A percentile compares a stretch with the other conserved stretches of the same genome.
Evolutionary conservation across 1,139 yeast genomes (phyloP).

Genomic region (Kluyveromyces sp.): DNA sequence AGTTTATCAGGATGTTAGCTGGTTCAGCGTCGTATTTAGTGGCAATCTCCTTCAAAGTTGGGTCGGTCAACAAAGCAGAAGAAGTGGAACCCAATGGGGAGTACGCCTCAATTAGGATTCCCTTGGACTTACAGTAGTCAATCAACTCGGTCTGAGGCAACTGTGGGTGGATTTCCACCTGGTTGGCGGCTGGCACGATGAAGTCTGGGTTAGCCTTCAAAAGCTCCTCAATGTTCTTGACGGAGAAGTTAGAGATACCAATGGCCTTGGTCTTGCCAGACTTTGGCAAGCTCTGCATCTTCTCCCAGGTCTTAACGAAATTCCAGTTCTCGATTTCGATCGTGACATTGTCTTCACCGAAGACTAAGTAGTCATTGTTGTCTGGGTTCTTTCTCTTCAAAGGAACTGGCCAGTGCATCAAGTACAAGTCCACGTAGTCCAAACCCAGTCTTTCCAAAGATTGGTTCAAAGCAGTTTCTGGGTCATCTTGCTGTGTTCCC

Average conservation of each 20-base stretch:
- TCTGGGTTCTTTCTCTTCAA: slow-evolving; percentile 39
- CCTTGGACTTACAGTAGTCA: slow-evolving; percentile 46
- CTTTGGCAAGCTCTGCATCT: slow-evolving; percentile 52
- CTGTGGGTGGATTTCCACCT: slow-evolving; percentile 69
- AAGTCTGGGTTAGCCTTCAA: slow-evolving; percentile 44
- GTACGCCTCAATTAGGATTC: slow-evolving; percentile 63
- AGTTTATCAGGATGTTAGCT: slow-evolving; percentile 59
- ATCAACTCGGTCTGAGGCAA: slow-evolving; percentile 63
- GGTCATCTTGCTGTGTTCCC: slow-evolving; percentile 58
- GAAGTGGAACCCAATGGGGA: slow-evolving; percentile 72
- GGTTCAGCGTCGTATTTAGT: slow-evolving; percentile 47
- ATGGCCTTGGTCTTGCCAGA: slow-evolving; percentile 59
- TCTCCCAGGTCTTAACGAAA: slow-evolving; percentile 61
- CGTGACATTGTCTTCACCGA: slow-evolving; percentile 40
- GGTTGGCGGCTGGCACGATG: slow-evolving; percentile 63
- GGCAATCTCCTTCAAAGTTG: slow-evolving; percentile 45
- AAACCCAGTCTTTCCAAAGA: slow-evolving; percentile 62
- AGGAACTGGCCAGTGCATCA: slow-evolving; percentile 84
- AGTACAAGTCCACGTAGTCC: slow-evolving; percentile 76
- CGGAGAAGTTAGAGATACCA: slow-evolving; percentile 75
- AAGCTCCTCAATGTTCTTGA: slow-evolving; percentile 45
- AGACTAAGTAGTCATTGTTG: slow-evolving; percentile 31
- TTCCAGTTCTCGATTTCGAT: slow-evolving; percentile 44
- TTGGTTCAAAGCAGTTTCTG: slow-evolving; percentile 50
- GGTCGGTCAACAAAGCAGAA: slow-evolving; percentile 55